These are phyloP conservation scores for Ammopiptanthus mongolicus DNA, from an alignment of 306 rosid species.

Conservation along the genomic window DNA sequence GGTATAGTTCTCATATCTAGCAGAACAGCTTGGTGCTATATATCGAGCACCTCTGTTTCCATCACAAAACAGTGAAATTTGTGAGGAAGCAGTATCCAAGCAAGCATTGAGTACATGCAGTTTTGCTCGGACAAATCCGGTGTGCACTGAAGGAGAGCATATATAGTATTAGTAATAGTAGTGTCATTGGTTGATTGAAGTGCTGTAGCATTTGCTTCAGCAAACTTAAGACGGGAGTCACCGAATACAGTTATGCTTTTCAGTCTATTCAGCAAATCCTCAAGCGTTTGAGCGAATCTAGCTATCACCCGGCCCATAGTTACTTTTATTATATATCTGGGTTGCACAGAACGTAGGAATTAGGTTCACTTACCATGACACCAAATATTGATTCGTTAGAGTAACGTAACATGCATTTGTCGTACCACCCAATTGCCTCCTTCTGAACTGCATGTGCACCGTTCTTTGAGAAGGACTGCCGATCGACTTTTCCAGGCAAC, in stretches of 20 bases:
- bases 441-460: neutral
- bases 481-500: neutral
- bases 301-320: too few species aligned
- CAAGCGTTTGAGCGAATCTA: neutral
- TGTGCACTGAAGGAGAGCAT: conserved; percentile 27
- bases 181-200: neutral
- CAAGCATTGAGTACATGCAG: conserved; percentile 24
- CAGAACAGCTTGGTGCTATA: too few species aligned
- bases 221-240: conserved; percentile 13
- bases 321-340: too few species aligned
- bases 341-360: neutral
- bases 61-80: neutral
- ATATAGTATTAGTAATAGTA: too few species aligned
- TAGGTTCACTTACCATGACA: neutral
- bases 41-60: neutral
- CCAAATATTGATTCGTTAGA: neutral
- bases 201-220: neutral
- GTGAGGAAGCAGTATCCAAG: rapidly evolving
- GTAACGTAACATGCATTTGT: conserved; percentile 16
- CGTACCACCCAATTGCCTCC: conserved; percentile 3
- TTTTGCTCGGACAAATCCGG: conserved; percentile 15
- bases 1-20: too few species aligned
- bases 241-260: neutral
- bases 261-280: neutral
- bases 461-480: neutral